Evolutionary conservation across 1,284 basidiomycete species (phyloP).

Genomic region (Pseudozyma sp.): DNA sequence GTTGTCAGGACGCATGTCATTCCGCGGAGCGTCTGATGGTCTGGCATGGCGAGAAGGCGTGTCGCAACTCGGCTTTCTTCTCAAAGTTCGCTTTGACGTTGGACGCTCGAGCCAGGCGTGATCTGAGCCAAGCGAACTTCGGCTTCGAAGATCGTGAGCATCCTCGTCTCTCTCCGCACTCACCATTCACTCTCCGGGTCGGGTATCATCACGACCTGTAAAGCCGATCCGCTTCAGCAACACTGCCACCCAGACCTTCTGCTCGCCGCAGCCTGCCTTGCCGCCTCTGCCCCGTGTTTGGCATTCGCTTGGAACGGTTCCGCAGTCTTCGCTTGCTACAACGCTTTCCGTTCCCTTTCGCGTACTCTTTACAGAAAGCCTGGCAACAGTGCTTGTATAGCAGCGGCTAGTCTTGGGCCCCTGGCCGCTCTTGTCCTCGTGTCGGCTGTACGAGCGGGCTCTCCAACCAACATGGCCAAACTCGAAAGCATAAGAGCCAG

Average conservation of each 20-base stretch:
- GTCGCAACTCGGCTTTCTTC: background rate
- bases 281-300: background rate
- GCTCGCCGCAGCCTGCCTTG: background rate
- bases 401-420: too few species aligned
- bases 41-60: too few species aligned
- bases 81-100: background rate
- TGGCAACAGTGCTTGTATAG: too few species aligned
- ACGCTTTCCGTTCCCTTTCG: too few species aligned
- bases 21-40: too few species aligned
- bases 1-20: too few species aligned
- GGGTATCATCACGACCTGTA: background rate
- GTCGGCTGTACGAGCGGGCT: too few species aligned
- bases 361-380: too few species aligned
- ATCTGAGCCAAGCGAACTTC: conserved; percentile 1
- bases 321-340: too few species aligned
- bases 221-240: background rate
- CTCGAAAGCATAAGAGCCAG: conserved; percentile 21
- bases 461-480: conserved; percentile 3
- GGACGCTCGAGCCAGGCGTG: conserved; percentile 10
- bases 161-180: background rate
- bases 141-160: background rate
- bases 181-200: background rate
- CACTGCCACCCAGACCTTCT: too few species aligned
- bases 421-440: too few species aligned
- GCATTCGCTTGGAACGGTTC: background rate